Conservation (phyloP, 345 rosid genomes). For the Limnanthes douglasii region DNA sequence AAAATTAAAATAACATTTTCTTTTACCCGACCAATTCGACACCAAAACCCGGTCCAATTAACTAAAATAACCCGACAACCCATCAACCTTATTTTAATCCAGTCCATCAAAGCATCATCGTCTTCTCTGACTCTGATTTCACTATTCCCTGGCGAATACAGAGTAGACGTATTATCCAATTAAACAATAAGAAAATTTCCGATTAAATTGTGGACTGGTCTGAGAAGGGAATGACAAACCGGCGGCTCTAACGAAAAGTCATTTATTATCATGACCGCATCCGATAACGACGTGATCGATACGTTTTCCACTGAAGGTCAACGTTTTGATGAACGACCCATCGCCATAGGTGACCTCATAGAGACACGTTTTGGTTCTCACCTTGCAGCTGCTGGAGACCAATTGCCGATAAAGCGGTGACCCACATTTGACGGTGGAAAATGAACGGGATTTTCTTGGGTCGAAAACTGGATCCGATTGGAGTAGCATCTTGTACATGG, state of each 20-base stretch:
- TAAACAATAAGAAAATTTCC: constrained; percentile 77
- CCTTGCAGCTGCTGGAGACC: constrained; percentile 45
- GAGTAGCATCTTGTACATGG: constrained; percentile 84
- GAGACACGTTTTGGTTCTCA: constrained; percentile 35
- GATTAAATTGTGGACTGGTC: constrained; percentile 57
- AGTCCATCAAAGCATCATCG: too few species aligned
- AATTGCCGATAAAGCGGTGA: constrained; percentile 45
- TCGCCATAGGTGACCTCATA: constrained; percentile 92
- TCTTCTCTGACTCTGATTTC: too few species aligned
- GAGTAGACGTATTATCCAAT: too few species aligned
- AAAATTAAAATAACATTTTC: too few species aligned
- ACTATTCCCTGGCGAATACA: too few species aligned
- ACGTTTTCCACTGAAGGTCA: constrained; percentile 50
- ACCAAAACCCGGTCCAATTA: too few species aligned
- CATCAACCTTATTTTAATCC: too few species aligned
- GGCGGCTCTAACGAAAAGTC: constrained; percentile 84
- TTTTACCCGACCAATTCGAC: too few species aligned
- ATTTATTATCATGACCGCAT: constrained; percentile 90
- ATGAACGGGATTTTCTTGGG: constrained; percentile 67
- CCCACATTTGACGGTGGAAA: constrained; percentile 33
- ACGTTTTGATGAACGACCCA: constrained; percentile 80
- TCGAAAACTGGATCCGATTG: constrained; percentile 80
- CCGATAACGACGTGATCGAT: constrained; percentile 68
- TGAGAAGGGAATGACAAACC: constrained; percentile 88
- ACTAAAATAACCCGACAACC: too few species aligned